Evolutionary conservation across 208 protist genomes (phyloP), one percentile per base, ranked within the genome.

Genomic region (Strigomonas galati): DNA sequence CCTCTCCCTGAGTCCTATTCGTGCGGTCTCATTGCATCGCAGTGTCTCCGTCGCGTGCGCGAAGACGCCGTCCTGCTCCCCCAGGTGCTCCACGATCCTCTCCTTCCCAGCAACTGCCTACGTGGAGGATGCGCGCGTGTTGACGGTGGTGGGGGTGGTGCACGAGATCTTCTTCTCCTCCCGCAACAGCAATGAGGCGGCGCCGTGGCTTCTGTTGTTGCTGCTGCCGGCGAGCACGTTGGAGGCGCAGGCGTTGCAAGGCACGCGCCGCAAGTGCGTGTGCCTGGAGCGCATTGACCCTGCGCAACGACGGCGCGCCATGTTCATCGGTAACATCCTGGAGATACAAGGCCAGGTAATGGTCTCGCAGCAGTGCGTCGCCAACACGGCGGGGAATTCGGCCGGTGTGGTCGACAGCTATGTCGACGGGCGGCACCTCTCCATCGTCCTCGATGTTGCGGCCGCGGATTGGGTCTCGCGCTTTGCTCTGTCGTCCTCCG

Each of bases 151-250:
- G 0, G 79, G 65, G 4, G 72, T 81, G 1, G 79, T 87, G 10
- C 55, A 70, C n/a, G 69, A 68, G 26, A 63, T 87, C 7, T 87
- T 53, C 62, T 90, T 71, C 56, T 54, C 73, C 4, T 31, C 58
- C 21, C 71, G 77, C 43, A 28, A 53, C 15, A 58, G 59, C 19
- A 15, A 9, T 3, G 23, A 19, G 19, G 74, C 81, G 14, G 62
- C 73, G 4, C 80, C 78, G 15, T 77, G 72, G 67, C 62, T 79
- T 23, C 62, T 48, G 2, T 28, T 89, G 62, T 49, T 64, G 35
- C 48, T 74, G 19, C 54, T 78, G 19, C 58, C 49, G 27, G 0
- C 10, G 14, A 14, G 21, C 46, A 35, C 15, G 17, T 2, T 15
- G n/a, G 52, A 31, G 26, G 14, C n/a, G 23, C 52, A 3, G 26